Conservation (phyloP, 2,329 filamentous ascomycete species). For the Amesomyces nigricolor region DNA sequence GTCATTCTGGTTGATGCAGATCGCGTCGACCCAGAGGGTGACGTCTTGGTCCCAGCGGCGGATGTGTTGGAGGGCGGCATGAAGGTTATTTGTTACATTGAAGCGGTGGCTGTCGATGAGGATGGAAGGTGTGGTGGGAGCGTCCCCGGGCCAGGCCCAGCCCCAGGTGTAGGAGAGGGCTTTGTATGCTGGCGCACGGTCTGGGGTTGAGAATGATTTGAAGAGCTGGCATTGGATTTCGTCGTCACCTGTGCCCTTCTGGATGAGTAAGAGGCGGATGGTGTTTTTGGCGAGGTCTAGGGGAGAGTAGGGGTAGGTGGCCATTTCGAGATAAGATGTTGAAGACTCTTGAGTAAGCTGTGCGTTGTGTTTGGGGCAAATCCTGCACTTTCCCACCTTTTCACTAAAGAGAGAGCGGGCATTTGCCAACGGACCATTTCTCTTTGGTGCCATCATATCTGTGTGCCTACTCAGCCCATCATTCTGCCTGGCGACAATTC, state of each 20-base stretch:
- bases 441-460: no score
- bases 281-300: not conserved
- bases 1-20: slow-evolving; percentile 17
- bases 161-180: slow-evolving; percentile 25
- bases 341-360: no score
- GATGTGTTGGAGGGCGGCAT: slow-evolving; percentile 8
- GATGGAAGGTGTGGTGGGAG: not conserved
- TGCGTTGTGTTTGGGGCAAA: no score
- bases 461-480: no score
- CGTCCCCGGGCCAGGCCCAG: not conserved
- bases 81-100: slow-evolving; percentile 9
- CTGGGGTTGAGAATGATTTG: slow-evolving; percentile 7
- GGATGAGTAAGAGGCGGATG: slow-evolving; percentile 1
- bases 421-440: no score
- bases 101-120: not conserved
- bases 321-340: not conserved
- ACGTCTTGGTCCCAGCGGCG: slow-evolving; percentile 10
- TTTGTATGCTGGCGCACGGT: slow-evolving; percentile 16
- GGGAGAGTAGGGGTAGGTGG: not conserved
- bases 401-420: no score
- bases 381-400: not conserved
- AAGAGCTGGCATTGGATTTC: slow-evolving; percentile 17
- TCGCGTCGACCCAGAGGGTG: slow-evolving; percentile 17
- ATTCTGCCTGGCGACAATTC: no score
- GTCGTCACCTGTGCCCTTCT: not conserved